Evolutionary conservation across 1,284 basidiomycete species (phyloP).

Genomic region (Heterobasidion annosum): DNA sequence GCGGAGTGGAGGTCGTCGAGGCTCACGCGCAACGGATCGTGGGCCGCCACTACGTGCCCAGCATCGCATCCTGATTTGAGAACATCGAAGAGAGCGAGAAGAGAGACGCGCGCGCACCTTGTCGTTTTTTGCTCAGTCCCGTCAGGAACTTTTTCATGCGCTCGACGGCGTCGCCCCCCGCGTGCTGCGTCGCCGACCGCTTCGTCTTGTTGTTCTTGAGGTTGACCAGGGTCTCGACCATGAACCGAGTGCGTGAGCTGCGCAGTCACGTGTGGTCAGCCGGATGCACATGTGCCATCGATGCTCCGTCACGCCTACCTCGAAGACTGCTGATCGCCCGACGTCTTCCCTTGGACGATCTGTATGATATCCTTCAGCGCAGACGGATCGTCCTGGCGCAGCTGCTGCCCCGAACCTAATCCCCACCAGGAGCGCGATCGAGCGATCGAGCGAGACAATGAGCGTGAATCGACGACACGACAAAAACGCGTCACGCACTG

Average conservation of each 20-base stretch:
- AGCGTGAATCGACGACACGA: not conserved
- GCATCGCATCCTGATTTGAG: no score
- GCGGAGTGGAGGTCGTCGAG: slow-evolving; percentile 82
- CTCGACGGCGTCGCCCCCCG: slow-evolving; percentile 68
- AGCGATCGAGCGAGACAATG: not conserved
- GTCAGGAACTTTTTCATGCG: slow-evolving; percentile 80
- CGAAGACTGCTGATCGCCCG: slow-evolving; percentile 42
- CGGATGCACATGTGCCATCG: no score
- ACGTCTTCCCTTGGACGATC: slow-evolving; percentile 71
- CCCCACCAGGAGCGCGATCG: not conserved
- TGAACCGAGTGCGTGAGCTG: slow-evolving; percentile 82
- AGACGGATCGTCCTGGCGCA: slow-evolving; percentile 82
- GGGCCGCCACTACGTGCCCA: slow-evolving; percentile 50
- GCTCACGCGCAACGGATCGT: slow-evolving; percentile 79
- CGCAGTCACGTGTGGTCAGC: not conserved
- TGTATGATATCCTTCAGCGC: slow-evolving; percentile 80
- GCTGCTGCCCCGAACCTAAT: slow-evolving; percentile 78
- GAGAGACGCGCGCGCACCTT: slow-evolving; percentile 38
- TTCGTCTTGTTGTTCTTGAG: slow-evolving; percentile 89
- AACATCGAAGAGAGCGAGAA: no score
- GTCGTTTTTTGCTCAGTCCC: slow-evolving; percentile 67
- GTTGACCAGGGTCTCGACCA: slow-evolving; percentile 87
- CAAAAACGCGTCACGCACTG: slow-evolving; percentile 40
- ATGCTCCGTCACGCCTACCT: slow-evolving; percentile 33
- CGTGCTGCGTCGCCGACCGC: slow-evolving; percentile 46